A percentile compares a stretch with the other conserved stretches of the same genome.
These are phyloP conservation scores for Podospora comata DNA, from an alignment of 495 filamentous ascomycete species.

Conservation along the genomic window DNA sequence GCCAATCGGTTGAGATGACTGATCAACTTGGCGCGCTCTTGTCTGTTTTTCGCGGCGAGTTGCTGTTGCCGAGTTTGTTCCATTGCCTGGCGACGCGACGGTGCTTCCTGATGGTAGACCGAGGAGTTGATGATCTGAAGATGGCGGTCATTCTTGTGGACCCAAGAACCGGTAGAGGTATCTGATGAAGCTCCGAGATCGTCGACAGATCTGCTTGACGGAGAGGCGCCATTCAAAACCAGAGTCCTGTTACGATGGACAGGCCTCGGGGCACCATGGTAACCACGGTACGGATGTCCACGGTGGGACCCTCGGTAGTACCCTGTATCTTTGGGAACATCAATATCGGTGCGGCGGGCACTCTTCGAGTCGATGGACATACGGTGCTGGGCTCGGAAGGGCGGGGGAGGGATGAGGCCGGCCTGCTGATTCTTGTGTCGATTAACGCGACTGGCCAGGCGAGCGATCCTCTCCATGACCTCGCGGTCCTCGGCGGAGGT, in stretches of 20 bases:
- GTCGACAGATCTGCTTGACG: slow-evolving; percentile 23
- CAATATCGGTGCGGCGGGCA: slow-evolving; percentile 17
- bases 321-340: slow-evolving; percentile 26
- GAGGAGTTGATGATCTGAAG: slow-evolving; percentile 85
- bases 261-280: slow-evolving; percentile 44
- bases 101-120: slow-evolving; percentile 73
- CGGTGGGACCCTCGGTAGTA: slow-evolving; percentile 34
- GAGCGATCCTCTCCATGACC: slow-evolving; percentile 69
- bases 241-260: slow-evolving; percentile 69
- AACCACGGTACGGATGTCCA: slow-evolving; percentile 41
- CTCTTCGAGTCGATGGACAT: slow-evolving; percentile 16
- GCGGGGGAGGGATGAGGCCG: slow-evolving; percentile 24
- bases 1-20: slow-evolving; percentile 43
- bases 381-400: slow-evolving; percentile 25
- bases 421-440: slow-evolving; percentile 67
- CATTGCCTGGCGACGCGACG: slow-evolving; percentile 68
- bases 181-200: slow-evolving; percentile 36
- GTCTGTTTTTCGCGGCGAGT: slow-evolving; percentile 55
- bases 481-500: slow-evolving; percentile 66
- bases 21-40: slow-evolving; percentile 60
- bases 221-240: slow-evolving; percentile 57
- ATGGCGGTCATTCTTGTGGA: slow-evolving; percentile 77
- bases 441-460: slow-evolving; percentile 79
- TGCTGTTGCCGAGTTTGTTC: slow-evolving; percentile 66
- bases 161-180: slow-evolving; percentile 56